Evolutionary conservation across 2,329 filamentous ascomycete genomes (phyloP).

Genomic region (Cadophora sp.): DNA sequence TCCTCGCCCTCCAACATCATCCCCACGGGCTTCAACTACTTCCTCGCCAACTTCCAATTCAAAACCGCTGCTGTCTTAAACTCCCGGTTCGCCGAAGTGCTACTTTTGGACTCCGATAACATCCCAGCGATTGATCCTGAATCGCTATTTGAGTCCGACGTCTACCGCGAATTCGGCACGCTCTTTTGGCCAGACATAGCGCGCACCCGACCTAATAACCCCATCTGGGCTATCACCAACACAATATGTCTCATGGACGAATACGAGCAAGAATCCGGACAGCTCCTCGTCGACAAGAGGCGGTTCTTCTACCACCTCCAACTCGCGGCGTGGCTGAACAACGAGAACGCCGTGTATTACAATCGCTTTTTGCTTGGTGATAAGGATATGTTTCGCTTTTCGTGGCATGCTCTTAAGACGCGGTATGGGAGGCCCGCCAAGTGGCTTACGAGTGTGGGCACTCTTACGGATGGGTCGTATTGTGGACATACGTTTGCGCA

Average conservation of each 20-base stretch:
- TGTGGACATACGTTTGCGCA: constrained; percentile 27
- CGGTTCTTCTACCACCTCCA: constrained; percentile 49
- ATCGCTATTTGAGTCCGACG: constrained; percentile 41
- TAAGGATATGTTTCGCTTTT: constrained; percentile 44
- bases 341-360: constrained; percentile 40
- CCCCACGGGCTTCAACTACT: constrained; percentile 16
- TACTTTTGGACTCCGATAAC: constrained; percentile 49
- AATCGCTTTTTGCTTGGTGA: constrained; percentile 46
- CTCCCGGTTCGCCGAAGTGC: constrained; percentile 46
- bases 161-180: constrained; percentile 42
- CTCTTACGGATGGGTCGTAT: constrained; percentile 14
- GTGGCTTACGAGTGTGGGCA: constrained; percentile 26
- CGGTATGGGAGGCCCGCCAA: constrained; percentile 18
- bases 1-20: constrained; percentile 15
- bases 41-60: constrained; percentile 41
- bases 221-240: constrained; percentile 47
- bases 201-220: constrained; percentile 40
- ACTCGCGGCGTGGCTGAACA: constrained; percentile 46
- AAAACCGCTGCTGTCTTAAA: constrained; percentile 48
- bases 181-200: constrained; percentile 49
- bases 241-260: constrained; percentile 47
- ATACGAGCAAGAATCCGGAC: constrained; percentile 47
- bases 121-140: constrained; percentile 45
- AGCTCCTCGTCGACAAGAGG: constrained; percentile 48
- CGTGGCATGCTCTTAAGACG: constrained; percentile 25